Percentiles rank a stretch among this genome's conserved stretches.
These are phyloP conservation scores for Tremellales sp. DNA, from an alignment of 1,284 basidiomycete species.

Conservation along the genomic window DNA sequence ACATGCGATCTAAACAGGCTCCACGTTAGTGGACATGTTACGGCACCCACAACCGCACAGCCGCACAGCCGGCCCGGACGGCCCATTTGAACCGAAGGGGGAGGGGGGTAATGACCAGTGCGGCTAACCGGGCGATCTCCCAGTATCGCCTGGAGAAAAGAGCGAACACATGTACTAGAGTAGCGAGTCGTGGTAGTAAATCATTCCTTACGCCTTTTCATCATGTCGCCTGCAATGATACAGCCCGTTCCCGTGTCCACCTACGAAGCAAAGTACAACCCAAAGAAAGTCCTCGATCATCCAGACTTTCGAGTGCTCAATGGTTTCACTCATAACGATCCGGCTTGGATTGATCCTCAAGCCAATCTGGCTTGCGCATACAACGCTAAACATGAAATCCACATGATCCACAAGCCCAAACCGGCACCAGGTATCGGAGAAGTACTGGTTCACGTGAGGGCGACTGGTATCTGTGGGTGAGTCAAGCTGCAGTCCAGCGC, in stretches of 20 bases:
- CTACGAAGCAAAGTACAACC: conserved; percentile 41
- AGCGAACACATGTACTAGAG: no score
- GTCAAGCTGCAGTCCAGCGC: conserved; percentile 13
- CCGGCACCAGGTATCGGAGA: conserved; percentile 45
- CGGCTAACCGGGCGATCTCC: no score
- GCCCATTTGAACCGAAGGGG: no score
- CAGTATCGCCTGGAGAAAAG: no score
- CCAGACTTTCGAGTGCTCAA: conserved; percentile 40
- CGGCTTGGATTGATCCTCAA: conserved; percentile 20
- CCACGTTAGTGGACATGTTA: no score
- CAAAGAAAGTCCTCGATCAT: conserved; percentile 35
- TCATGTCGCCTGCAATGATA: no score
- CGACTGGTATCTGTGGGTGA: conserved; percentile 52
- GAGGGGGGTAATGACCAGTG: no score
- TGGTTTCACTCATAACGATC: conserved; percentile 20
- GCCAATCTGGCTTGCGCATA: conserved; percentile 48
- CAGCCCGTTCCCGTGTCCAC: conserved; percentile 4
- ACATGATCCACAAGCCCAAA: conserved; percentile 48
- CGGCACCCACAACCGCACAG: no score
- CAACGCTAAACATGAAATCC: conserved; percentile 47
- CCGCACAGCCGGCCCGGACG: no score
- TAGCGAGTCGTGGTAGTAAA: no score
- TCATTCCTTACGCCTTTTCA: no score
- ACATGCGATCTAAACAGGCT: no score
- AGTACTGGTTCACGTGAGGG: conserved; percentile 48